phyloP scores from a whole-genome alignment of 208 protist genomes.

The Angomonas ambiguus region DNA sequence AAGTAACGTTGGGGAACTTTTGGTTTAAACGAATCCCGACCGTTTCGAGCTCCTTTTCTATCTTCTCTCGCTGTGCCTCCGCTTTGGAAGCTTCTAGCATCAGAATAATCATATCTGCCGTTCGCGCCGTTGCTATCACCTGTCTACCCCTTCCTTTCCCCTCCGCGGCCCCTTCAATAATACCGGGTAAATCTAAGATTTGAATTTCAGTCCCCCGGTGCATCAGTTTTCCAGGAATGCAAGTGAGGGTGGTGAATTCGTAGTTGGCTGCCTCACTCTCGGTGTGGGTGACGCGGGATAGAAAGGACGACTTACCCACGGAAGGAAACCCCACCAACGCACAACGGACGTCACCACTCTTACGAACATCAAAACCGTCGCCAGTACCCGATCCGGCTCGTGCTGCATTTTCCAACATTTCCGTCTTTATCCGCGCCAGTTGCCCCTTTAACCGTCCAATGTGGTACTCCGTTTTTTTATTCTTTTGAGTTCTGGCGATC shows the following conservation, averaged over 20 bases:
- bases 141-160: slow-evolving; percentile 96
- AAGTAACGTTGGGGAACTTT: slow-evolving; percentile 91
- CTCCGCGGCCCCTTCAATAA: slow-evolving; percentile 97
- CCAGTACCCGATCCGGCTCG: slow-evolving; percentile 61
- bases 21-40: slow-evolving; percentile 97
- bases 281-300: slow-evolving; percentile 96
- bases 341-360: slow-evolving; percentile 92
- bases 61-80: slow-evolving; percentile 87
- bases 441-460: slow-evolving; percentile 96
- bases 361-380: slow-evolving; percentile 94
- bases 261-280: slow-evolving; percentile 95
- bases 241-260: slow-evolving; percentile 99
- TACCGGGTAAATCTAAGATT: slow-evolving; percentile 98
- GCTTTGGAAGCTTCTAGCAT: slow-evolving; percentile 96
- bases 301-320: slow-evolving; percentile 97
- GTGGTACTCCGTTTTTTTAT: slow-evolving; percentile 98
- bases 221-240: slow-evolving; percentile 96
- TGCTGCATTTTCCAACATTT: slow-evolving; percentile 90
- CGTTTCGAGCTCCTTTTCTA: slow-evolving; percentile 92
- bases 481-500: slow-evolving; percentile 97
- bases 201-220: slow-evolving; percentile 97
- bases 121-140: slow-evolving; percentile 96
- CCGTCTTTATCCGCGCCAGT: slow-evolving; percentile 92
- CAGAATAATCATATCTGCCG: slow-evolving; percentile 96
- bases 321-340: slow-evolving; percentile 93